Evolutionary conservation across 257 asterid species (phyloP), one percentile per base, ranked within the genome.

Genomic region (Nicotiana otophora): DNA sequence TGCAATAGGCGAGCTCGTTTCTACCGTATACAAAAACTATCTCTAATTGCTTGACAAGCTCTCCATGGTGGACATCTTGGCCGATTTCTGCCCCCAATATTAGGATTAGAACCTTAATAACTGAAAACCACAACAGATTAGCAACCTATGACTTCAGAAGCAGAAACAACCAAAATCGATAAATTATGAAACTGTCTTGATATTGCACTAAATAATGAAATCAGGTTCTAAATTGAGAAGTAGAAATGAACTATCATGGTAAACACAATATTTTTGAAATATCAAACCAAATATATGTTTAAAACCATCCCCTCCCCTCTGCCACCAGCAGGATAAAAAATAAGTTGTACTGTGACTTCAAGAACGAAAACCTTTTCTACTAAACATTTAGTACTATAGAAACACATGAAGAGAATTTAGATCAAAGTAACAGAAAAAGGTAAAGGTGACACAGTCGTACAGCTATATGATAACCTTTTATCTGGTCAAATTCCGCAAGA

Each of bases 31-130:
- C n/a, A n/a, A n/a, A n/a, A n/a, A n/a, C 77, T 3, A 66, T 84
- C 84, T 88, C 92, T 10, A 88, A 91, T 62, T 86, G 85, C 61
- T 86, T 89, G 78, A 92, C 46, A 26, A 90, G 85, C 88, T 88
- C 91, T 33, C 5, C 5, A 5, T 4, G 93, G 89, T 23, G 94
- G 91, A 42, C 87, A 84, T 3, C 1, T 5, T 0, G 54, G 83
- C 91, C 97, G 4, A 36, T 77, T 86, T 92, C 97, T 11, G 94
- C 97, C 85, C 95, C 97, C 76, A 93, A 88, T 26, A 92, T 36
- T 1, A 90, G 80, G 30, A 88, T 74, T 10, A 96, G 97, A 53
- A 87, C 90, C 89, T 93, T 87, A 6, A 91, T 92, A 20, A 86
- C 96, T 93, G 91, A 80, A 10, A 77, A 68, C 16, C 60, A 33